phyloP scores from a whole-genome alignment of 768 basidiomycete species.

The Exidia glandulosa region DNA sequence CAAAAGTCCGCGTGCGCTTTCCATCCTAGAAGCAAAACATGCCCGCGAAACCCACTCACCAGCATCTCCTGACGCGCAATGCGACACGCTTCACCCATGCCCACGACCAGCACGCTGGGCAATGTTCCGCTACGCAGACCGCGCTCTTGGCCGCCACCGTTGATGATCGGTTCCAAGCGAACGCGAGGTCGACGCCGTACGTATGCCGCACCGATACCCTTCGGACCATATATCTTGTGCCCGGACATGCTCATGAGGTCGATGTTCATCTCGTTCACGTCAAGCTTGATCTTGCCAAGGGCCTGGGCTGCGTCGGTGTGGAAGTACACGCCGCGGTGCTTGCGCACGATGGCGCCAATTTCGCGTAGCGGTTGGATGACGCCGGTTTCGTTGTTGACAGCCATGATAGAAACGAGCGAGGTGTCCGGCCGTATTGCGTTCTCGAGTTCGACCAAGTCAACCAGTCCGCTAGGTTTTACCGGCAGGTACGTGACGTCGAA shows the following conservation, averaged over 20 bases:
- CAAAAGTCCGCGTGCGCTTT: conserved; percentile 15
- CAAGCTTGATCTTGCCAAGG: conserved; percentile 77
- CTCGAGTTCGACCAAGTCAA: conserved; percentile 70
- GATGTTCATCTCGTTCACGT: conserved; percentile 92
- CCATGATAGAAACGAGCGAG: conserved; percentile 93
- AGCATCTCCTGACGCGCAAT: conserved; percentile 87
- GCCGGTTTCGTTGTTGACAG: conserved; percentile 98
- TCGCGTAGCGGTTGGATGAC: conserved; percentile 96
- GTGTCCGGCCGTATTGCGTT: conserved; percentile 86
- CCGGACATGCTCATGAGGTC: conserved; percentile 95
- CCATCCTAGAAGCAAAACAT: conserved; percentile 20
- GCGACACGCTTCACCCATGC: conserved; percentile 88
- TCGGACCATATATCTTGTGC: conserved; percentile 97
- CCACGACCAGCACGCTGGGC: conserved; percentile 77
- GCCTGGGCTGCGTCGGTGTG: conserved; percentile 98
- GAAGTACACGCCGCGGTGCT: conserved; percentile 85
- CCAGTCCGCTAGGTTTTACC: conserved; percentile 73
- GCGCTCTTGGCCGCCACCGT: conserved; percentile 94
- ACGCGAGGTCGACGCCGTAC: conserved; percentile 88
- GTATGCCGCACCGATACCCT: conserved; percentile 91
- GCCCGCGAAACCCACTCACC: conserved; percentile 48
- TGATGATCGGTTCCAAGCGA: conserved; percentile 86
- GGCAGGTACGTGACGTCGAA: conserved; percentile 98
- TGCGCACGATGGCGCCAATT: conserved; percentile 77
- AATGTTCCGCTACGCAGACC: conserved; percentile 93